Percentiles rank a stretch among this genome's conserved stretches.
These are phyloP conservation scores for Amanita thiersii DNA, from an alignment of 768 basidiomycete species.

Conservation along the genomic window DNA sequence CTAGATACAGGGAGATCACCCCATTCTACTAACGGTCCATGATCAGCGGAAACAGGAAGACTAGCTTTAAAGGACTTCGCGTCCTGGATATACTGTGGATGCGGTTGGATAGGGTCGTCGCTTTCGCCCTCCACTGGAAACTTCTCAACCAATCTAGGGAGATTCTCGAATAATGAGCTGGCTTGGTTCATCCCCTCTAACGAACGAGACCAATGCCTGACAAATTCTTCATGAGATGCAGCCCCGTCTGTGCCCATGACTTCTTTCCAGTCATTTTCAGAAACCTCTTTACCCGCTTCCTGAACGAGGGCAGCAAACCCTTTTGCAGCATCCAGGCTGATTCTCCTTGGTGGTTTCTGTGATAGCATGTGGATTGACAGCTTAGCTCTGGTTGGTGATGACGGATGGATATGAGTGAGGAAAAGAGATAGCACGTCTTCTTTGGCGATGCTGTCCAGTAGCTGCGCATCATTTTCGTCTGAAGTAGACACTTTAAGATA, in stretches of 20 bases:
- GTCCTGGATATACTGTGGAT: slow-evolving; percentile 59
- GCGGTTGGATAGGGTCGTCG: slow-evolving; percentile 32
- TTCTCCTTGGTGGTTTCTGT: slow-evolving; percentile 51
- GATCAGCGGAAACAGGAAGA: slow-evolving; percentile 44
- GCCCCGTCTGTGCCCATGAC: slow-evolving; percentile 51
- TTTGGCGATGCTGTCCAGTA: slow-evolving; percentile 60
- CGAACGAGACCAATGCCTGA: slow-evolving; percentile 51
- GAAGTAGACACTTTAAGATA: slow-evolving; percentile 11
- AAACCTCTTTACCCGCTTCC: slow-evolving; percentile 37
- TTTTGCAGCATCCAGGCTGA: slow-evolving; percentile 56
- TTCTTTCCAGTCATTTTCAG: slow-evolving; percentile 43
- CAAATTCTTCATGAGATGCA: slow-evolving; percentile 45
- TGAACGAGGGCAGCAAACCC: slow-evolving; percentile 52
- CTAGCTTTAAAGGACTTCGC: slow-evolving; percentile 55
- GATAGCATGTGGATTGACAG: slow-evolving; percentile 78
- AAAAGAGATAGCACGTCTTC: slow-evolving; percentile 70
- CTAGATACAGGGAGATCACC: slow-evolving; percentile 59
- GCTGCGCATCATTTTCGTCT: slow-evolving; percentile 70
- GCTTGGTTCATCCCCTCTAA: slow-evolving; percentile 32
- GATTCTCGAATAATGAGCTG: slow-evolving; percentile 37
- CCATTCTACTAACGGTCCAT: slow-evolving; percentile 69
- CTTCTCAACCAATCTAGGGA: slow-evolving; percentile 49
- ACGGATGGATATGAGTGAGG: slow-evolving; percentile 59
- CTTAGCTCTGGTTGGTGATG: slow-evolving; percentile 66
- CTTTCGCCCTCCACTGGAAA: slow-evolving; percentile 50